These are phyloP conservation scores for Phoma sp. DNA, from an alignment of 2,329 filamentous ascomycete genomes.

Conservation along the genomic window DNA sequence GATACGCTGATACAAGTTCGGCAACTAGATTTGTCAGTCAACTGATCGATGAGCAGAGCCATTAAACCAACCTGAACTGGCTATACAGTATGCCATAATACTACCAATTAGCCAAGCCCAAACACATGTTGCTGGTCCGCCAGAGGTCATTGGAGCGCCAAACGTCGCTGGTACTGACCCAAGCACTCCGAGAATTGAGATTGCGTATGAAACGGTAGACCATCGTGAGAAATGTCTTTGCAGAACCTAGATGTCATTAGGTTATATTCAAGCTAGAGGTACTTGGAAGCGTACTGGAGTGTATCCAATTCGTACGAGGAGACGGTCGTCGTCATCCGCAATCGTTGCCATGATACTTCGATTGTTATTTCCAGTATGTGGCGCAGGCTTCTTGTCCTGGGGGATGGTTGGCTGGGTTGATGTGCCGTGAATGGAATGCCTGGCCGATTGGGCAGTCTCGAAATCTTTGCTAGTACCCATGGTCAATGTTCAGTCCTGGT, in stretches of 20 bases:
- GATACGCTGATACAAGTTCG: slow-evolving; percentile 71
- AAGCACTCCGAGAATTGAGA: slow-evolving; percentile 69
- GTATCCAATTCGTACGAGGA: slow-evolving; percentile 69
- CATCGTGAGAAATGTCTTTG: slow-evolving; percentile 70
- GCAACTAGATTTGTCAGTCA: slow-evolving; percentile 55
- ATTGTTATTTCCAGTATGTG: slow-evolving; percentile 21
- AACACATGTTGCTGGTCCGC: slow-evolving; percentile 69
- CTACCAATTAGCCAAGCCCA: slow-evolving; percentile 73
- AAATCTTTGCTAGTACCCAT: slow-evolving; percentile 40
- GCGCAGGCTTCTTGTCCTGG: slow-evolving; percentile 35
- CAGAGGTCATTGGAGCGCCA: slow-evolving; percentile 63
- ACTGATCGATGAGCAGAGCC: background rate
- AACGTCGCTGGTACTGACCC: slow-evolving; percentile 72
- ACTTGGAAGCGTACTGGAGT: slow-evolving; percentile 60
- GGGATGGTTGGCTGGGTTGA: slow-evolving; percentile 28
- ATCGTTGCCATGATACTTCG: slow-evolving; percentile 57
- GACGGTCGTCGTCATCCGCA: slow-evolving; percentile 65
- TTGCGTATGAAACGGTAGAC: slow-evolving; percentile 72
- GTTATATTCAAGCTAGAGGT: background rate
- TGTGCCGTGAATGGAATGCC: slow-evolving; percentile 20
- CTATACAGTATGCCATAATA: slow-evolving; percentile 70
- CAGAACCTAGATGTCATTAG: slow-evolving; percentile 59
- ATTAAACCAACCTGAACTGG: slow-evolving; percentile 59
- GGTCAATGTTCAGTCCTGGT: slow-evolving; percentile 27
- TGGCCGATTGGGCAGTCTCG: slow-evolving; percentile 19